phyloP scores from a whole-genome alignment of 352 stramenopile genomes.

The Phytophthora ramorum region DNA sequence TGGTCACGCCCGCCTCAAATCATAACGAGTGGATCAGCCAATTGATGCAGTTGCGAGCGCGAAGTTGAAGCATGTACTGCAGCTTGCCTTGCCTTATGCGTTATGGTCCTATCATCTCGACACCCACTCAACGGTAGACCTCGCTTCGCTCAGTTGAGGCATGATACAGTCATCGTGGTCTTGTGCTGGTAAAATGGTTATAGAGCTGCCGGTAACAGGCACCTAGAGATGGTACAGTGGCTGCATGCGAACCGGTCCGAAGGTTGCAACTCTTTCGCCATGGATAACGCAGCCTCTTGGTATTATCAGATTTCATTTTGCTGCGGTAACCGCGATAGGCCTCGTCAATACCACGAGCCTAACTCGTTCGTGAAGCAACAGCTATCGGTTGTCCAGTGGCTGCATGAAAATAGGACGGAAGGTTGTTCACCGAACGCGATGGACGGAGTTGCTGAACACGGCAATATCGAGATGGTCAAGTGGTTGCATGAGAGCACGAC shows the following conservation, averaged over 20 bases:
- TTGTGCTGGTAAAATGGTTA: no score
- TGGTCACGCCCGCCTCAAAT: background rate
- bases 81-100: no score
- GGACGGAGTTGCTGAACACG: background rate
- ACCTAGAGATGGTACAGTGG: background rate
- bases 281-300: background rate
- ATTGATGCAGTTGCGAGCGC: background rate
- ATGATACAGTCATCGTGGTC: no score
- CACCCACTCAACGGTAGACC: no score
- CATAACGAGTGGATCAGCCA: background rate
- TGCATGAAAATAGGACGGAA: background rate
- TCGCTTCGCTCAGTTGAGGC: no score
- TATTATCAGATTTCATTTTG: background rate
- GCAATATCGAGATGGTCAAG: background rate
- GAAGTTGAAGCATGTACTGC: no score
- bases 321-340: background rate
- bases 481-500: background rate
- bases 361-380: background rate
- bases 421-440: background rate
- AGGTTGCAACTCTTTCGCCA: background rate
- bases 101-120: no score
- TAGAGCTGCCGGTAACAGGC: no score
- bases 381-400: background rate
- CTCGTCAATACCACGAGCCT: no score
- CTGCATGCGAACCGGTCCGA: background rate